Conservation (phyloP, 129 eudicot species). For the Saussurea involucrata region DNA sequence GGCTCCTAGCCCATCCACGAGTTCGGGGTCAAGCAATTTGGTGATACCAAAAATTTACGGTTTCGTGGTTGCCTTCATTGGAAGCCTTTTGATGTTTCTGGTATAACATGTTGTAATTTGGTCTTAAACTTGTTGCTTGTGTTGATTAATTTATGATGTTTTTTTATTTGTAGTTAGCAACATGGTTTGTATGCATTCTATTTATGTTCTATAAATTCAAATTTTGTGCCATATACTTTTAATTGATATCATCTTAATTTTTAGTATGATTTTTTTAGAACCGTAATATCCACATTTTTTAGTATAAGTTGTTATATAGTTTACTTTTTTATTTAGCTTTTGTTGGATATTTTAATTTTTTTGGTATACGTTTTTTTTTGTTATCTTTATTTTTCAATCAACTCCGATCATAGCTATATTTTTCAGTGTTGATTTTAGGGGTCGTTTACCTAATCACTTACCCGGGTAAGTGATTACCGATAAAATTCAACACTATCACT, state of each 20-base stretch:
- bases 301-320: too few relatives aligned
- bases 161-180: neutral
- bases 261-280: too few relatives aligned
- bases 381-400: too few relatives aligned
- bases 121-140: neutral
- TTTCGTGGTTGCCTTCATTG: neutral
- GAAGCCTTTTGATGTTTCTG: neutral
- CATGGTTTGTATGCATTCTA: neutral
- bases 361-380: too few relatives aligned
- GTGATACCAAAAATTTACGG: neutral
- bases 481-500: too few relatives aligned
- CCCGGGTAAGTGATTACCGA: too few relatives aligned
- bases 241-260: neutral
- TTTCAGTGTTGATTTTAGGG: too few relatives aligned
- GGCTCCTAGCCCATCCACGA: constrained; percentile 25
- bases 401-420: too few relatives aligned
- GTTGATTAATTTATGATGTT: neutral
- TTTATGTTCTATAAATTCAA: neutral
- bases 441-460: too few relatives aligned
- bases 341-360: too few relatives aligned
- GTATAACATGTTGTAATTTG: neutral
- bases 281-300: too few relatives aligned
- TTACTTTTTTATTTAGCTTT: too few relatives aligned
- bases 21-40: constrained; percentile 11
- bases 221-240: neutral